phyloP scores from a whole-genome alignment of 352 stramenopile species.

The Pythium insidiosum region DNA sequence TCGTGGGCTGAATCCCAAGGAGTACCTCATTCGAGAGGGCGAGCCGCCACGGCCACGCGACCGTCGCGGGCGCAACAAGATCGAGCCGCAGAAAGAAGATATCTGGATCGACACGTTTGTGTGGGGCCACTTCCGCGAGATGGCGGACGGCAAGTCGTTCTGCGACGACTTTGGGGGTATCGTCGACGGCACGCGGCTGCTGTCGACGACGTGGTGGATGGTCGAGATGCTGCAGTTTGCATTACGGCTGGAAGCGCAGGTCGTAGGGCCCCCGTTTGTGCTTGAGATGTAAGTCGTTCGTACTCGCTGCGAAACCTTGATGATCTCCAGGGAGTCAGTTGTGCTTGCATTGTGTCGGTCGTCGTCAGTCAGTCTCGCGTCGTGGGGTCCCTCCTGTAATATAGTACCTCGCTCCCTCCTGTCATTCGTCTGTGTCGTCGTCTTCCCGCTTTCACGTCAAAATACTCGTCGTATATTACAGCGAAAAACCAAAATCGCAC shows the following conservation, averaged over 20 bases:
- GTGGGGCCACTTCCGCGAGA: constrained; percentile 50
- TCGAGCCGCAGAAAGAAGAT: constrained; percentile 37
- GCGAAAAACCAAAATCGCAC: too few relatives aligned
- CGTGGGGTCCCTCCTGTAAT: too few relatives aligned
- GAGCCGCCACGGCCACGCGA: constrained; percentile 33
- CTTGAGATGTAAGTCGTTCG: too few relatives aligned
- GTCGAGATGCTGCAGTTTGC: constrained; percentile 69
- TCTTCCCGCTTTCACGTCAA: too few relatives aligned
- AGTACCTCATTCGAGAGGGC: constrained; percentile 37
- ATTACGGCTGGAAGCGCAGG: constrained; percentile 41
- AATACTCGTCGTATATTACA: too few relatives aligned
- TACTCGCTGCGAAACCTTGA: too few relatives aligned
- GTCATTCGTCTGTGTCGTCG: too few relatives aligned
- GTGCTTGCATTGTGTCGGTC: too few relatives aligned
- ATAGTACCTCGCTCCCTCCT: too few relatives aligned
- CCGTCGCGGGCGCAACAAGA: constrained; percentile 42
- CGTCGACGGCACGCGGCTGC: constrained; percentile 45
- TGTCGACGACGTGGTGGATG: constrained; percentile 51
- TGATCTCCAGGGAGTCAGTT: too few relatives aligned
- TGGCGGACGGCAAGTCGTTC: constrained; percentile 30
- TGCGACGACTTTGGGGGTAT: constrained; percentile 53
- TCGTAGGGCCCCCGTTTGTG: constrained; percentile 30
- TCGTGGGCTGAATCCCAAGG: constrained; percentile 43
- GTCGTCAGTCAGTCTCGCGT: too few relatives aligned
- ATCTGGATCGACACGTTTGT: constrained; percentile 69